Percentiles rank a stretch among this genome's conserved stretches.
Conservation (phyloP, 1,139 yeast species). For the Candida tropicalis region DNA sequence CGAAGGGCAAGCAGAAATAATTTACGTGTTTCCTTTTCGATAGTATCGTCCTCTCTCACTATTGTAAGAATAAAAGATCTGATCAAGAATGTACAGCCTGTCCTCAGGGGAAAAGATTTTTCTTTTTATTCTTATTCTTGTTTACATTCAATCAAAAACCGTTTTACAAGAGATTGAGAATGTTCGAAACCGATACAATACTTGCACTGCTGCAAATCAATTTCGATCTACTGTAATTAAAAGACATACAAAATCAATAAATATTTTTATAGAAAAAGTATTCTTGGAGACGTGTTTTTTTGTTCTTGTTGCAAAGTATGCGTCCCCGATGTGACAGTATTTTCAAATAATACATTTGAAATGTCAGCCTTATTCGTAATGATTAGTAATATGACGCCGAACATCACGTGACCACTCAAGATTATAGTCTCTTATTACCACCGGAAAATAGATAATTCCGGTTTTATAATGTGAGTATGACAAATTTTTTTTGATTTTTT, state of each 20-base stretch:
- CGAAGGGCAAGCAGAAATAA: too few relatives aligned
- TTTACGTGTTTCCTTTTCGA: background rate
- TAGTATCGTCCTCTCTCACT: too few relatives aligned
- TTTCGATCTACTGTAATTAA: slow-evolving; percentile 1
- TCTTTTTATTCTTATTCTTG: too few relatives aligned
- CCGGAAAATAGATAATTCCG: background rate
- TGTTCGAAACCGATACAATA: background rate
- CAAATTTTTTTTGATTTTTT: background rate
- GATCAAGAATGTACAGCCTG: slow-evolving; percentile 3
- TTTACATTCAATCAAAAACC: background rate
- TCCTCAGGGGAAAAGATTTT: slow-evolving; percentile 1
- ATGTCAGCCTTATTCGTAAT: background rate
- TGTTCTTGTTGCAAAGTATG: too few relatives aligned
- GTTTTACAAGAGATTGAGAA: slow-evolving; percentile 8
- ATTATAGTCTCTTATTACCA: background rate
- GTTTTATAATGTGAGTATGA: background rate
- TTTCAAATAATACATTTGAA: too few relatives aligned
- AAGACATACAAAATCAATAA: background rate
- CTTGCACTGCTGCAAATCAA: background rate
- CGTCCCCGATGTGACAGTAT: too few relatives aligned
- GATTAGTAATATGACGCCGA: background rate
- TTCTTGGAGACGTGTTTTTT: background rate
- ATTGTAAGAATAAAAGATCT: background rate
- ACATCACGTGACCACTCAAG: background rate
- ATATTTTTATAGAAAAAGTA: background rate